Evolutionary conservation across 2,329 filamentous ascomycete genomes (phyloP), one percentile per base, ranked within the genome.

Genomic region (Hymenoscyphus fraxineus): DNA sequence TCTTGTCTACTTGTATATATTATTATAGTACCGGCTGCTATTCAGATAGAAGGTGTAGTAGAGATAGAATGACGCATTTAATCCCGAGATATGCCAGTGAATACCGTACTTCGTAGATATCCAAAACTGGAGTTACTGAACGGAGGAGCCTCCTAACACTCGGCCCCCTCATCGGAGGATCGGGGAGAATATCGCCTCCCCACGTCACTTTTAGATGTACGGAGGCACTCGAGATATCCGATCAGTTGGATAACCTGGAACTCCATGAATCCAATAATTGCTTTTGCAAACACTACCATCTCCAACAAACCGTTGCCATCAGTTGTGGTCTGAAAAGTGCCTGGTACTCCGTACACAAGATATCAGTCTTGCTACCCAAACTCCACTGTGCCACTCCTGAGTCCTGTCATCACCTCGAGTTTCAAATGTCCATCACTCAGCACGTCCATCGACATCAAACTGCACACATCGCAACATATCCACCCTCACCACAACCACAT

Each of bases 371-470:
- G 19, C 12, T 19, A 3, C 2, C 7, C 19, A 22, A 51, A 51
- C 19, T 22, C 44, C 44, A 51, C 44, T 51, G 44, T 19, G 44
- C 44, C 44, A 51, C 44, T 51, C 44, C 44, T 51, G 44, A 51
- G 19, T 51, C 44, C 44, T 51, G 44, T 57, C 32, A 38, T 57
- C 54, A 57, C 19, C 54, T 62, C 32, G 19, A 35, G 47, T 61
- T 54, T 55, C 31, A 38, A 56, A 32, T 16, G 15, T 38, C 54
- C 27, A 16, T 39, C 31, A 40, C 19, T 22, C 31, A 22, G 58
- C 58, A 59, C 58, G 58, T 35, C 22, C 38, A 59, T 39, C 6
- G 35, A 40, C 58, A 40, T 58, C 51, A 44, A 35, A 55, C 54
- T 12, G 19, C 44, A 35, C 35, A 35, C 35, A 35, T 35, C 35